Base-by-base conservation (phyloP, 2,329 filamentous ascomycete genomes). In the Cladosporium sp. region DNA sequence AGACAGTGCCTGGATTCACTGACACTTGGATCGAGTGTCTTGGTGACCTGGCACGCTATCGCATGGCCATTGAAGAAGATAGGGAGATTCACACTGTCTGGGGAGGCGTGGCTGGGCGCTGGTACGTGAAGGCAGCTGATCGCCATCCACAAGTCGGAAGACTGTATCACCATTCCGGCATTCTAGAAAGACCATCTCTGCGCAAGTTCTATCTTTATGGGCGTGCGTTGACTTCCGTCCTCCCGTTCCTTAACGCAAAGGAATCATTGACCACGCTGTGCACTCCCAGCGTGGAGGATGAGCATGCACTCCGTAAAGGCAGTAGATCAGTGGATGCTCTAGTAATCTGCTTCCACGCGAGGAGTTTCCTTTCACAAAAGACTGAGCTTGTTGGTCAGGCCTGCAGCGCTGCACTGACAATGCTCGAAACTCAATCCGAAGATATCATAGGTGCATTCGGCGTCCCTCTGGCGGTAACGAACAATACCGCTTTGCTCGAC, bases 1-100 rank as follows among this genome's bases (percentile, higher is more conserved):
- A 98, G 72, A 96, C 91, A 0, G 91, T 97, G 0, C 88, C 91
- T 0, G 83, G 86, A 0, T 97, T 96, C 69, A 86, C 91, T 60
- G 91, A 95, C 65, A 97, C 91, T 0, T 98, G 94, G 94, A 91
- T 96, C 10, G 94, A 97, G 70, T 97, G 93, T 62, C 80, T 98
- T 0, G 94, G 94, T 0, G 93, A 98, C 73, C 78, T 98, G 0
- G 90, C 89, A 0, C 83, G 93, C 23, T 97, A 96, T 71, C 83
- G 89, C 0, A 97, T 97, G 93, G 92, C 93, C 0, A 93, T 97
- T 51, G 93, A 97, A 75, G 91, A 96, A 46, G 87, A 90, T 28
- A 89, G 95, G 67, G 83, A 91, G 57, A 66, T 67, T 2, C 74
- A 76, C 66, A 91, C 96, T 58, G 86, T 88, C 0, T 98, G 94